Conservation (phyloP, 2,329 filamentous ascomycete genomes). For the Golovinomyces cichoracearum region DNA sequence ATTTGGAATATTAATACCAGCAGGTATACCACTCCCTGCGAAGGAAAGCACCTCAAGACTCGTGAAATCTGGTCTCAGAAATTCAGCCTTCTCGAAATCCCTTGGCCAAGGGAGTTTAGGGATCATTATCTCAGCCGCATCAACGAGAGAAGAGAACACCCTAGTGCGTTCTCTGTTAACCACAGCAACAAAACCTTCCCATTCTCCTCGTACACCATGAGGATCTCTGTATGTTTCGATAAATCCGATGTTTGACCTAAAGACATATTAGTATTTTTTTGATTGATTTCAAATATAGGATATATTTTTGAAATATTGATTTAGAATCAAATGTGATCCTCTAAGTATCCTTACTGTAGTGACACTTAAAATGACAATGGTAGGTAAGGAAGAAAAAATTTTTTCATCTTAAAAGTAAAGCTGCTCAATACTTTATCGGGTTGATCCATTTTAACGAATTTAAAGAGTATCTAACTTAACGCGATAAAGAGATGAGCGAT, state of each 20-base stretch:
- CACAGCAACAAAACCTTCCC: slow-evolving; percentile 57
- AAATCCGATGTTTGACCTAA: slow-evolving; percentile 30
- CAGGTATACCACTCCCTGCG: slow-evolving; percentile 34
- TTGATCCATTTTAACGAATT: too few species aligned
- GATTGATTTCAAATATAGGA: too few species aligned
- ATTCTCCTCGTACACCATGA: slow-evolving; percentile 55
- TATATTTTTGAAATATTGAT: too few species aligned
- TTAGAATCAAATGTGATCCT: too few species aligned
- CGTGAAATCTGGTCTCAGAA: slow-evolving; percentile 85
- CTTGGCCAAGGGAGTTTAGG: slow-evolving; percentile 67
- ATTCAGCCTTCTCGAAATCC: slow-evolving; percentile 90
- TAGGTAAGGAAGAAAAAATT: too few species aligned
- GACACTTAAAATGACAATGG: too few species aligned
- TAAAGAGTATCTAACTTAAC: background rate
- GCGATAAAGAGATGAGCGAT: background rate
- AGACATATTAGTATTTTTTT: background rate
- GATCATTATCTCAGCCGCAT: slow-evolving; percentile 57
- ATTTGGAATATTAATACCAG: slow-evolving; percentile 43
- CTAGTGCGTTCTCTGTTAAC: slow-evolving; percentile 77
- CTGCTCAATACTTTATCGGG: too few species aligned
- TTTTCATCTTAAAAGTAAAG: too few species aligned
- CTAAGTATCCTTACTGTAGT: too few species aligned
- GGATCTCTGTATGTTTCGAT: slow-evolving; percentile 71
- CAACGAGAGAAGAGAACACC: slow-evolving; percentile 66
- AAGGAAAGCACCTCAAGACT: slow-evolving; percentile 80